phyloP scores from a whole-genome alignment of 176 grass and related monocot genomes.

The Oryza rufipogon region DNA sequence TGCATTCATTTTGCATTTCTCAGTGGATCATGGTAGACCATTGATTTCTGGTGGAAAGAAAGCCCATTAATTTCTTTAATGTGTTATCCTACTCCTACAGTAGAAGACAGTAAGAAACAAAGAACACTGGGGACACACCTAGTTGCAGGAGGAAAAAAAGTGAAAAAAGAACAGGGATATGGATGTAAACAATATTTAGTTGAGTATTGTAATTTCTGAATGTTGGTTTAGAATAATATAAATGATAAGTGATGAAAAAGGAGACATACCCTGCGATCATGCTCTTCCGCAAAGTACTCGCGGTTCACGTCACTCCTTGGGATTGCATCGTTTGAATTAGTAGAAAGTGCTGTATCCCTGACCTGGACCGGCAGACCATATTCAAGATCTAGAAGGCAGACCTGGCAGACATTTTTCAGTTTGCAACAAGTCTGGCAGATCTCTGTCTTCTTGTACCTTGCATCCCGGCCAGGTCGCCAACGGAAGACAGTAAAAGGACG shows the following conservation, averaged over 20 bases:
- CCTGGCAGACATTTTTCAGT: conserved; percentile 97
- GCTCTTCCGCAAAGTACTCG: conserved; percentile 96
- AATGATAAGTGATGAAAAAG: conserved; percentile 22
- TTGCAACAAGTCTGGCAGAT: conserved; percentile 98
- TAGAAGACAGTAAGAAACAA: too few relatives aligned
- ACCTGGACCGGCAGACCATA: conserved; percentile 96
- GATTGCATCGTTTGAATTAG: conserved; percentile 90
- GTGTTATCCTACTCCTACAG: neutral
- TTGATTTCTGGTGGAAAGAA: neutral
- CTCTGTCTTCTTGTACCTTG: conserved; percentile 99
- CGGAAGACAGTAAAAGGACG: conserved; percentile 92
- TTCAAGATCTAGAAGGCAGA: conserved; percentile 95
- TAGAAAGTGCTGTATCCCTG: conserved; percentile 76
- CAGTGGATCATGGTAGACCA: neutral
- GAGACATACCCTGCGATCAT: conserved; percentile 85
- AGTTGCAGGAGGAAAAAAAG: neutral
- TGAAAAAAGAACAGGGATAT: neutral
- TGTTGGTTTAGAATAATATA: neutral
- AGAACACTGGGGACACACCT: neutral
- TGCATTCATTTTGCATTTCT: neutral
- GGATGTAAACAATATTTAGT: neutral
- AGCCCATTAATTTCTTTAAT: neutral
- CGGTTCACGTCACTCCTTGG: conserved; percentile 96
- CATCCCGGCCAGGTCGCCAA: conserved; percentile 92
- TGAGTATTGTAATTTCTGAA: neutral